Evolutionary conservation across 352 stramenopile species (phyloP), one percentile per base, ranked within the genome.

Genomic region (Pythium phragmiticola): DNA sequence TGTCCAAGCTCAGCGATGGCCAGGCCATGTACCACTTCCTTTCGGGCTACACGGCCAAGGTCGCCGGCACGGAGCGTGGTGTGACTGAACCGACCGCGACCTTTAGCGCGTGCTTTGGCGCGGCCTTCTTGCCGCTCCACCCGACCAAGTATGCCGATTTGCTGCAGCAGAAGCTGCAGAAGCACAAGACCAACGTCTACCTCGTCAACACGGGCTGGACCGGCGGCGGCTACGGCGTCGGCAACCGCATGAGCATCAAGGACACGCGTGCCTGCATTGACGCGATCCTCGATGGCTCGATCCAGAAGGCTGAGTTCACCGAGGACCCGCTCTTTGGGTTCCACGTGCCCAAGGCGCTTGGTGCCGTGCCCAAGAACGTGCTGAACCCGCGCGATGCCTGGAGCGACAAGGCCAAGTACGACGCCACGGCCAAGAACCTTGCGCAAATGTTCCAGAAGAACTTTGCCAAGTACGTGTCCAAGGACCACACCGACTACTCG

Each of bases 21-120:
- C 93, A 98, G 80, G 94, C 95, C 17, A 97, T 98, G 88, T 98
- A 98, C 74, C 94, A 98, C 70, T 98, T 84, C 43, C 33, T 84
- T 7, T 82, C 73, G 45, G 76, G 76, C 28, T 84, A 84, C 74
- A 84, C 76, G 36, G 73, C 76, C 66, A 84, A 84, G 74, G 76
- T 84, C 23, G 76, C 76, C 8, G 76, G 76, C 36, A 84, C 76
- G 28, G 76, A 84, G 63, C 74, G 74, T 30, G 76, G 76, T 37
- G 74, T 84, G 17, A 84, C 76, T 21, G 76, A 84, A 62, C 76
- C 76, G n/a, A 60, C 76, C 45, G 76, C 76, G 1, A 84, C 76
- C 53, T 84, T 84, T 60, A 82, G 73, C 46, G 76, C 75, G 48
- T 84, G 75, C 66, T 84, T 84, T 69, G 75, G 75, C 52, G 75